These are phyloP conservation scores for Penstemon eatonii DNA, from an alignment of 257 asterid species.

Conservation along the genomic window DNA sequence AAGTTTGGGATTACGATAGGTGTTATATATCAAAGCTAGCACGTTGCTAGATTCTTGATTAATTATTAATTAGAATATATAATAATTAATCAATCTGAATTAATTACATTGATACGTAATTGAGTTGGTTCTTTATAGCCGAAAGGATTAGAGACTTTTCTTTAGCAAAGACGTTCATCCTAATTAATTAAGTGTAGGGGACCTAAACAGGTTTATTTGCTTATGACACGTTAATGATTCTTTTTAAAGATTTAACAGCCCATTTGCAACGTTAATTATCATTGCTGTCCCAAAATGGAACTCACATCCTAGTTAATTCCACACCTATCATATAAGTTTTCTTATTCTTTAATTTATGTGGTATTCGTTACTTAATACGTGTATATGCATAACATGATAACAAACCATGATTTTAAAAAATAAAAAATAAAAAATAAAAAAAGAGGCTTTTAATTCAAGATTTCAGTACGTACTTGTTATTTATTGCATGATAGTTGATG, in stretches of 20 bases:
- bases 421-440: no score
- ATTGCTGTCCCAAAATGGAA: neutral
- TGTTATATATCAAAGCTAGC: slow-evolving; percentile 9
- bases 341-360: no score
- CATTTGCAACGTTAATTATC: neutral
- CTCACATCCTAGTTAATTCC: no score
- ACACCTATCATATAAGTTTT: no score
- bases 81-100: neutral
- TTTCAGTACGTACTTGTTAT: no score
- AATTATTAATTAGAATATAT: neutral
- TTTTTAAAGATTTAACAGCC: neutral
- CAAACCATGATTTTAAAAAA: no score
- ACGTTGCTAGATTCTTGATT: slow-evolving; percentile 14
- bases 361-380: no score
- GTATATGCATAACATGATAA: no score
- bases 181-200: slow-evolving; percentile 7
- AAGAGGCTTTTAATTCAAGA: no score
- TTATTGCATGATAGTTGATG: no score
- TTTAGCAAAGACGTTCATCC: neutral
- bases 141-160: slow-evolving; percentile 10
- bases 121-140: slow-evolving; percentile 2
- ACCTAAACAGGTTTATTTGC: neutral
- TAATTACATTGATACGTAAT: neutral
- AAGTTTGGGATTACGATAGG: neutral
- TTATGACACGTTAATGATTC: slow-evolving; percentile 15